Base-by-base conservation (phyloP, 129 eudicot genomes). In the Chrysanthemum makinoi region DNA sequence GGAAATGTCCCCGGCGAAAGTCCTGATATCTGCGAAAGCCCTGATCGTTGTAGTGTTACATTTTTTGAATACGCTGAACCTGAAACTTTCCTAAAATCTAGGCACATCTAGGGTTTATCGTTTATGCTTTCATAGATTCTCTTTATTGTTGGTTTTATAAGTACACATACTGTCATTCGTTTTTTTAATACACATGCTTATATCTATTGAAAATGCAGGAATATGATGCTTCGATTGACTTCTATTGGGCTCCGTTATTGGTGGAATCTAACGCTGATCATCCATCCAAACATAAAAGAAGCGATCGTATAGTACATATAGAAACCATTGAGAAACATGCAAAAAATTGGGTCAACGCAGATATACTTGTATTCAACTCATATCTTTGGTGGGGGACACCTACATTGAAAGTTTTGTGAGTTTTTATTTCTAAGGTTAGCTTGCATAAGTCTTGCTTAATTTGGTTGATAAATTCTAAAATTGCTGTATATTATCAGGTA, bases 351-450 rank as follows among this genome's bases (percentile, higher is more conserved):
- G 66, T 56, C n/a, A 66, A 84, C 50, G 94, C 89, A 6, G 94
- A 87, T 66, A 48, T 81, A 52, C 76, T 87, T 2, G 74, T 87
- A 66, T 87, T 87, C 59, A 81, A 87, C 70, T 66, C 87, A 14
- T 83, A 86, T 61, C 62, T 86, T 6, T 83, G 91, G 88, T 86
- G 91, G 91, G 83, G 86, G 70, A 28, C 64, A 59, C 86, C 81
- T n/a, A 74, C 73, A 64, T 0, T 86, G 19, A 83, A 81, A 66
- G 35, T 78, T 13, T 65, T 78, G 91, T 86, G 50, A 86, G 91
- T 80, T 20, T 56, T 35, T 30, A 47, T 28, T 57, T n/a, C 1
- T 57, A 13, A 26, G 35, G 3, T 28, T 19, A 30, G 13, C 49
- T 17, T 44, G 5, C 10, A 17, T 30, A 30, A 10, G 15, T 73